Base-by-base conservation (phyloP, 768 basidiomycete species). In the Boletus bicolor region DNA sequence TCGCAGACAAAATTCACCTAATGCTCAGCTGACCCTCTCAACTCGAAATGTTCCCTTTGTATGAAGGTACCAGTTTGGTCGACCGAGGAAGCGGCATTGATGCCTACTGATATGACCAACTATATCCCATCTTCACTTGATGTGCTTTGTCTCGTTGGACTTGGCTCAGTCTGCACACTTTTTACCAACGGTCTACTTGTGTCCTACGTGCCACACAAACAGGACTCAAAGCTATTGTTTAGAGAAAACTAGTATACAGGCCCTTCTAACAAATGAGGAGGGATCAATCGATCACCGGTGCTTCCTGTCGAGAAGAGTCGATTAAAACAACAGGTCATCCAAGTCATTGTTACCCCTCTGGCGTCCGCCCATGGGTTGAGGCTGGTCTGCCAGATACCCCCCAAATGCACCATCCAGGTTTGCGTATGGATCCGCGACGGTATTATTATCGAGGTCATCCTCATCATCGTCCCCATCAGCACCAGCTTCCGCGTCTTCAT, bases 331-430 rank as follows among this genome's bases (percentile, higher is more conserved):
- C 58, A 90, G 69, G 71, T 90, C 88, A 58, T 90, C 85, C 44
- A 84, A 77, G 49, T 82, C 81, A 52, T 75, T 75, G 48, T 77
- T 72, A 55, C 74, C 73, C 59, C 62, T 71, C 56, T 69, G 73
- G n/a, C 53, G 63, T 41, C 76, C 69, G 24, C 66, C 70, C 74
- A 87, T 77, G 49, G 89, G 85, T 51, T 77, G 78, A 44, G 92
- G 91, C 65, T 82, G 79, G 69, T 94, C 91, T 26, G 82, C 84
- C 41, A 82, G 53, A 64, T 90, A 89, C 60, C 79, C 83, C 17
- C 85, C 84, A 64, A 93, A 91, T 48, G 88, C 89, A 38, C 82
- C 80, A 61, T 79, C 89, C 51, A 97, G 72, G 58, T 87, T 87
- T 6, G 90, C 91, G 68, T 97, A 97, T 24, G 92, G 92, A 72